These are phyloP conservation scores for Umbelopsis vinacea DNA, from an alignment of 192 early-diverging fungal species.

Conservation along the genomic window DNA sequence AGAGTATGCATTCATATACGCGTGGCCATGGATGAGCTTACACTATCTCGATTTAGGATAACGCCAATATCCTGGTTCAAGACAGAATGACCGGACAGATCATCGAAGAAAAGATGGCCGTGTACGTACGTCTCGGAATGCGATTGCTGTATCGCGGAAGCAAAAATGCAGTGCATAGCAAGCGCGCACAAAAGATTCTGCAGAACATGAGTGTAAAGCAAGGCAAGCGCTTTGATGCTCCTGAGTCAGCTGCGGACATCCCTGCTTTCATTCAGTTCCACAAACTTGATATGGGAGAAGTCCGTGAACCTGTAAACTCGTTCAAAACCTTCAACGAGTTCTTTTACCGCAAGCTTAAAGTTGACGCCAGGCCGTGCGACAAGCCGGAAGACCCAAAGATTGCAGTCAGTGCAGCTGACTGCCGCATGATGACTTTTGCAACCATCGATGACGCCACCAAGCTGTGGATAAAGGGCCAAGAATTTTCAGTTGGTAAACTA, in stretches of 20 bases:
- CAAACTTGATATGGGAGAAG: slow-evolving; percentile 65
- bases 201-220: slow-evolving; percentile 49
- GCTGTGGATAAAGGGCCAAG: slow-evolving; percentile 72
- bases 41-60: slow-evolving; percentile 33
- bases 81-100: slow-evolving; percentile 65
- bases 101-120: slow-evolving; percentile 72
- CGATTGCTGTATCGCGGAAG: slow-evolving; percentile 65
- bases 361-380: slow-evolving; percentile 50
- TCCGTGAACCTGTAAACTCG: slow-evolving; percentile 53
- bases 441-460: slow-evolving; percentile 53
- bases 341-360: slow-evolving; percentile 68
- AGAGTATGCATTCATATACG: not conserved
- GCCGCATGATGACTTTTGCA: slow-evolving; percentile 56
- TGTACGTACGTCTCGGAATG: slow-evolving; percentile 71
- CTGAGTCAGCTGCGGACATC: slow-evolving; percentile 61
- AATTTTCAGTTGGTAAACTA: slow-evolving; percentile 57
- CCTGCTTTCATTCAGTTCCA: slow-evolving; percentile 65
- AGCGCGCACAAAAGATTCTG: slow-evolving; percentile 5
- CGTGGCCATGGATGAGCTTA: not conserved
- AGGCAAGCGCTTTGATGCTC: slow-evolving; percentile 66
- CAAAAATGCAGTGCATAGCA: not conserved
- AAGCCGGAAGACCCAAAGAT: slow-evolving; percentile 42
- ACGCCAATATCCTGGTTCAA: slow-evolving; percentile 71
- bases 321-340: slow-evolving; percentile 71
- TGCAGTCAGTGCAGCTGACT: slow-evolving; percentile 61